Percentiles rank a stretch among this genome's conserved stretches.
Evolutionary conservation across 192 early-diverging fungal genomes (phyloP).

Genomic region (Backusella psychrophila): DNA sequence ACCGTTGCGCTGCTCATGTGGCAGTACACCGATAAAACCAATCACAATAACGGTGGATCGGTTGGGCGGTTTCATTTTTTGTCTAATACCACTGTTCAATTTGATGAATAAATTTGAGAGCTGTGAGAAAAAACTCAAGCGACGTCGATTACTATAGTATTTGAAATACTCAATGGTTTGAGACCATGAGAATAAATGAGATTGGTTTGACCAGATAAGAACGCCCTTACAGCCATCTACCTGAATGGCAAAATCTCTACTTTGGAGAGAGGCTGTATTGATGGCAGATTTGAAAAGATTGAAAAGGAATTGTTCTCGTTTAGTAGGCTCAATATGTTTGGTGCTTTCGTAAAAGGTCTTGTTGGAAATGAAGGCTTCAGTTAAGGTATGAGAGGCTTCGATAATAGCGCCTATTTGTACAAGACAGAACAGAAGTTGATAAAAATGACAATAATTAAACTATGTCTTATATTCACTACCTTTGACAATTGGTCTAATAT

Average conservation of each 20-base stretch:
- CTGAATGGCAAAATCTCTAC: slow-evolving; percentile 31
- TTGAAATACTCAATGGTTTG: not conserved
- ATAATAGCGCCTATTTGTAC: slow-evolving; percentile 24
- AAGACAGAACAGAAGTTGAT: not conserved
- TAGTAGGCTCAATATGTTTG: not conserved
- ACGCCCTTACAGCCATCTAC: slow-evolving; percentile 36
- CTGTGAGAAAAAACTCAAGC: not conserved
- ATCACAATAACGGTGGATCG: slow-evolving; percentile 14
- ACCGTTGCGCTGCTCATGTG: slow-evolving; percentile 29
- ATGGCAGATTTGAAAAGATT: slow-evolving; percentile 24
- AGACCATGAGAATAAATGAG: slow-evolving; percentile 5
- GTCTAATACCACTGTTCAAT: not conserved
- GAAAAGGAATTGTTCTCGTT: slow-evolving; percentile 2
- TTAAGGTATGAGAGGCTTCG: slow-evolving; percentile 29
- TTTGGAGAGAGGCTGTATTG: slow-evolving; percentile 18
- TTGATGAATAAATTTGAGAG: not conserved
- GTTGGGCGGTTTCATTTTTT: slow-evolving; percentile 2
- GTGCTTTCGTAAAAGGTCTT: slow-evolving; percentile 10
- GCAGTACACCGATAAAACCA: slow-evolving; percentile 26
- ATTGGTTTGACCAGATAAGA: slow-evolving; percentile 22
- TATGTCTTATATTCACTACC: not conserved
- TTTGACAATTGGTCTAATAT: slow-evolving; percentile 2
- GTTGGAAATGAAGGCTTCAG: slow-evolving; percentile 21
- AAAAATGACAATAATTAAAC: not conserved
- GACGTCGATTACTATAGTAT: slow-evolving; percentile 1